Percentiles rank a stretch among this genome's conserved stretches.
These are phyloP conservation scores for Dipodascopsis uninucleata DNA, from an alignment of 805 yeast genomes.

Conservation along the genomic window DNA sequence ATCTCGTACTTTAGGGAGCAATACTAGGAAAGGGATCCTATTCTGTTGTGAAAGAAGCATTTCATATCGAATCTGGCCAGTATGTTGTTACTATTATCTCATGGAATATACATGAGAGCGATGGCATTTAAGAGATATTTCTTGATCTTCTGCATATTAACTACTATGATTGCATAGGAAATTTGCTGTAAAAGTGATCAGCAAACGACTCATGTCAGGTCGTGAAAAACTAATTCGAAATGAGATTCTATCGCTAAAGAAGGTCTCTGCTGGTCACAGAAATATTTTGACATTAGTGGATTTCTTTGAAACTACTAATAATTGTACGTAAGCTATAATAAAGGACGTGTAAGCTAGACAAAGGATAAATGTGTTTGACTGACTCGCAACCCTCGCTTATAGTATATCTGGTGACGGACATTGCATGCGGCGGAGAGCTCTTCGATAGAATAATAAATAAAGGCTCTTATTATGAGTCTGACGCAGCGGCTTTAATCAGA, in stretches of 20 bases:
- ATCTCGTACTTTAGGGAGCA: conserved; percentile 31
- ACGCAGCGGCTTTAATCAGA: conserved; percentile 49
- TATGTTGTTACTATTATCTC: conserved; percentile 11
- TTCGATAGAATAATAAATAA: conserved; percentile 54
- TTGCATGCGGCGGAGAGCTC: conserved; percentile 65
- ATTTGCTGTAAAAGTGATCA: conserved; percentile 55
- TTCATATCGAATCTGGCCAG: conserved; percentile 40
- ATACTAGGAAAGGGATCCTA: conserved; percentile 45
- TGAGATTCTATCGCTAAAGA: conserved; percentile 56
- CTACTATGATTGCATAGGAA: conserved; percentile 33
- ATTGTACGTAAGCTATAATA: conserved; percentile 43
- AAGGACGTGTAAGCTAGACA: no score
- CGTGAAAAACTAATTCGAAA: conserved; percentile 55
- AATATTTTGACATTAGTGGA: conserved; percentile 62
- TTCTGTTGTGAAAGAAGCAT: conserved; percentile 44
- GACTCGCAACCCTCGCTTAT: not conserved
- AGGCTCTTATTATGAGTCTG: conserved; percentile 46
- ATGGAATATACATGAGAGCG: no score
- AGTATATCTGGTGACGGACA: conserved; percentile 56
- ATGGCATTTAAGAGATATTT: no score
- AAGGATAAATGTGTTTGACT: conserved; percentile 3
- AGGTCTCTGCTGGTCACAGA: conserved; percentile 48
- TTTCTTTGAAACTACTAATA: conserved; percentile 63
- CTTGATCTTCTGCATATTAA: conserved; percentile 32
- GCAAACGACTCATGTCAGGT: conserved; percentile 50